A percentile compares a stretch with the other conserved stretches of the same genome.
Conservation (phyloP, 2,329 filamentous ascomycete genomes). For the Tolypocladium guangdongense region DNA sequence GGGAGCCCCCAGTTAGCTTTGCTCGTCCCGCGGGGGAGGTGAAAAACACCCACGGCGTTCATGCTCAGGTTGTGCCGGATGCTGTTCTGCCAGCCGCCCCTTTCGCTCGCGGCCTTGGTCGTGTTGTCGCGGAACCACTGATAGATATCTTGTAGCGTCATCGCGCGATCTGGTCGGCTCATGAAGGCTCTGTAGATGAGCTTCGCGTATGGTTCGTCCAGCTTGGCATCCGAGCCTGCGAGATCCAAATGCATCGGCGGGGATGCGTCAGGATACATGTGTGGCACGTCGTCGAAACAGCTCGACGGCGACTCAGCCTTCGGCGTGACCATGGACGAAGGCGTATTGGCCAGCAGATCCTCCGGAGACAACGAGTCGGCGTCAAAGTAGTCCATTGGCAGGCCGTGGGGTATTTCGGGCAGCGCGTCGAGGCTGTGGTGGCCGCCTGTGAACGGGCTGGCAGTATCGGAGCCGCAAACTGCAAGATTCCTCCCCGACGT, state of each 20-base stretch:
- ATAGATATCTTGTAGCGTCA: slow-evolving; percentile 82
- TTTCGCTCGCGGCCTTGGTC: slow-evolving; percentile 63
- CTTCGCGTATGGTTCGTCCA: slow-evolving; percentile 64
- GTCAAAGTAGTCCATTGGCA: slow-evolving; percentile 6
- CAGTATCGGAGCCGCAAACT: not conserved
- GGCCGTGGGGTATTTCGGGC: not conserved
- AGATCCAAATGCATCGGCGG: slow-evolving; percentile 8
- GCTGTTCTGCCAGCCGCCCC: slow-evolving; percentile 87
- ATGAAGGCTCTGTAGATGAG: slow-evolving; percentile 70
- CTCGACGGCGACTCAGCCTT: not conserved
- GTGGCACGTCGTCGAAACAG: not conserved
- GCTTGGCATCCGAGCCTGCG: slow-evolving; percentile 10
- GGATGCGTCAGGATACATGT: slow-evolving; percentile 4
- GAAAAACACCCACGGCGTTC: slow-evolving; percentile 58
- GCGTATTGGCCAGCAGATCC: slow-evolving; percentile 3
- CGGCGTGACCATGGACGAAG: slow-evolving; percentile 3
- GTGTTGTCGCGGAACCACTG: slow-evolving; percentile 81
- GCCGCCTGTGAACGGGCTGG: not conserved
- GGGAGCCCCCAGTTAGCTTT: slow-evolving; percentile 2
- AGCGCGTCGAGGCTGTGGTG: not conserved
- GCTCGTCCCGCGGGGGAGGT: not conserved
- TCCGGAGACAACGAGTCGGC: slow-evolving; percentile 1
- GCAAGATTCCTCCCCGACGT: slow-evolving; percentile 6
- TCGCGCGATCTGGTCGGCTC: slow-evolving; percentile 51
- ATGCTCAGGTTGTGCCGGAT: slow-evolving; percentile 94